A percentile compares a stretch with the other conserved stretches of the same genome.
These are phyloP conservation scores for Ricinus communis DNA, from an alignment of 345 rosid species.

Conservation along the genomic window DNA sequence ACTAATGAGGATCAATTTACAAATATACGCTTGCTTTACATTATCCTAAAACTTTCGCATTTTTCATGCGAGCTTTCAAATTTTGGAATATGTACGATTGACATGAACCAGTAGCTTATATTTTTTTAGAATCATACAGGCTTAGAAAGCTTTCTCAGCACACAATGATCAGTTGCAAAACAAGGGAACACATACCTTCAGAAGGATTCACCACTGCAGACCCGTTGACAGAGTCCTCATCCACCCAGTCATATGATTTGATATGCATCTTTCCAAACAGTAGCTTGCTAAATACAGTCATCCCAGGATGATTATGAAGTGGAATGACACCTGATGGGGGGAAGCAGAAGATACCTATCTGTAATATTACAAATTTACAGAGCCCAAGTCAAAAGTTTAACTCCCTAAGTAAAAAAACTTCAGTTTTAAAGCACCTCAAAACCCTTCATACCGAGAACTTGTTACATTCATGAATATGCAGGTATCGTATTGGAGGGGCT, in stretches of 20 bases:
- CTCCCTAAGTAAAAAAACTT: no score
- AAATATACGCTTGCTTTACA: neutral
- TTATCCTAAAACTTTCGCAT: no score
- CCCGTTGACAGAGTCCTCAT: conserved; percentile 42
- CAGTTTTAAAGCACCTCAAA: neutral
- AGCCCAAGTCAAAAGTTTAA: neutral
- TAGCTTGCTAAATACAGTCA: conserved; percentile 96
- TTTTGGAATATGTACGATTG: neutral
- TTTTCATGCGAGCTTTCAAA: neutral
- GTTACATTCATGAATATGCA: conserved; percentile 55
- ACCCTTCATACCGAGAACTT: conserved; percentile 70
- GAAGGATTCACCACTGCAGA: conserved; percentile 25
- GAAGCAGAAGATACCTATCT: conserved; percentile 95
- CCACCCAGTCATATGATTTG: conserved; percentile 91
- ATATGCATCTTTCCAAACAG: conserved; percentile 92
- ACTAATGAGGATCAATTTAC: neutral
- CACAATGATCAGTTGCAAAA: neutral
- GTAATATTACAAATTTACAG: conserved; percentile 18
- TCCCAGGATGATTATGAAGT: conserved; percentile 94
- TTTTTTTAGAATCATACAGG: neutral
- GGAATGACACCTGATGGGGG: conserved; percentile 87
- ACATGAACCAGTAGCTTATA: neutral
- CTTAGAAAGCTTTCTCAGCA: neutral
- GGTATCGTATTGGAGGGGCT: conserved; percentile 54
- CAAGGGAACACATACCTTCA: conserved; percentile 30